Evolutionary conservation across 495 filamentous ascomycete genomes (phyloP).

Genomic region (Aspergillus cristatus): DNA sequence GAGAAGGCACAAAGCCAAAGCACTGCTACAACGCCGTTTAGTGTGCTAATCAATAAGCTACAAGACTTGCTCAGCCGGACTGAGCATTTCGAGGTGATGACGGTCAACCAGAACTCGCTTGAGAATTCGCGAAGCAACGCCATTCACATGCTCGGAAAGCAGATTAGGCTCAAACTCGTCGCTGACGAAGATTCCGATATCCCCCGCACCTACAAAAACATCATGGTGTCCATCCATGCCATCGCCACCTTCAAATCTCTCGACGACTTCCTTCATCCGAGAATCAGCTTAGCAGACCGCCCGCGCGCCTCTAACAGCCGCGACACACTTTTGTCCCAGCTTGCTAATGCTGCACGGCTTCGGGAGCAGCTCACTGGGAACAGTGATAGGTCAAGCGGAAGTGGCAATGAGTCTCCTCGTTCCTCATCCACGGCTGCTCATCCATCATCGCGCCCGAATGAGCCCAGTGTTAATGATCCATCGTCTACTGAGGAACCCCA

Average conservation of each 20-base stretch:
- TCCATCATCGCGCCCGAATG: conserved; percentile 17
- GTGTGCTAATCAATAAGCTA: conserved; percentile 83
- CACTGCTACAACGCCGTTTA: conserved; percentile 72
- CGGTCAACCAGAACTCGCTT: conserved; percentile 85
- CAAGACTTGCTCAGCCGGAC: conserved; percentile 93
- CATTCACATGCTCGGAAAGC: conserved; percentile 92
- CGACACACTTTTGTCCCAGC: conserved; percentile 62
- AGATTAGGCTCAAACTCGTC: conserved; percentile 79
- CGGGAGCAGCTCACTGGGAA: conserved; percentile 33
- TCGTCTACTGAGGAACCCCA: conserved; percentile 13
- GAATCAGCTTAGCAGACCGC: conserved; percentile 77
- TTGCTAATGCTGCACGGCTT: conserved; percentile 64
- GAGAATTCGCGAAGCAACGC: conserved; percentile 89
- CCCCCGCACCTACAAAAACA: conserved; percentile 72
- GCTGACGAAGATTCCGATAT: conserved; percentile 89
- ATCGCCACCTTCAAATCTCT: conserved; percentile 97
- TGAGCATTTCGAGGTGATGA: conserved; percentile 96
- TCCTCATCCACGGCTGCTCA: conserved; percentile 16
- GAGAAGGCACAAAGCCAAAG: conserved; percentile 53
- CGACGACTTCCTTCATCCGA: conserved; percentile 89
- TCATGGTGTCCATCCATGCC: conserved; percentile 97
- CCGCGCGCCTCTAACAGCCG: conserved; percentile 58
- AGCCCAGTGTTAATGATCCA: conserved; percentile 23
- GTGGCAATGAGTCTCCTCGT: conserved; percentile 19
- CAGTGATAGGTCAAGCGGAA: conserved; percentile 16